phyloP scores from a whole-genome alignment of 2,329 filamentous ascomycete species.

The Coniochaeta sp. region DNA sequence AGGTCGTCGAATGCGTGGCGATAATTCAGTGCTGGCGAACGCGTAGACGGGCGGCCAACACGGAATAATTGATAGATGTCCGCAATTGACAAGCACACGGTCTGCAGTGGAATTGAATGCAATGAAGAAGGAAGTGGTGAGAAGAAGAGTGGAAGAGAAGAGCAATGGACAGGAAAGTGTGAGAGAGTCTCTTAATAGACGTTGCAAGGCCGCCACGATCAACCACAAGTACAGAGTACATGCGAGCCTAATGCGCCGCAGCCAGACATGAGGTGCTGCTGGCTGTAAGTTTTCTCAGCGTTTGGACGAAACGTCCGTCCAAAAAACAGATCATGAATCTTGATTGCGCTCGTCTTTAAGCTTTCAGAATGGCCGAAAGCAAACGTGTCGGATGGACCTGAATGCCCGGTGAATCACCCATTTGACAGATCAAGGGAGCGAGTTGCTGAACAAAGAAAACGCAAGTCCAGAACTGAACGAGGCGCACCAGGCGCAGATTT shows the following conservation, averaged over 20 bases:
- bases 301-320: background rate
- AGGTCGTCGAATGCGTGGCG: background rate
- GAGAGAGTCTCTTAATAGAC: background rate
- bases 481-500: too few species aligned
- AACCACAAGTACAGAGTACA: background rate
- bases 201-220: background rate
- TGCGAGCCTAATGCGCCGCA: background rate
- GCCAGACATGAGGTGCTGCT: too few species aligned
- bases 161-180: background rate
- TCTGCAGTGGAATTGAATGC: background rate
- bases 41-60: background rate
- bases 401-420: too few species aligned
- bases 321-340: too few species aligned
- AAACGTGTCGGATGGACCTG: too few species aligned
- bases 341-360: too few species aligned
- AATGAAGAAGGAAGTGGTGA: slow-evolving; percentile 5
- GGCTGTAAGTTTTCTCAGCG: background rate
- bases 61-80: slow-evolving; percentile 2
- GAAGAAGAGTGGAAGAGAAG: background rate
- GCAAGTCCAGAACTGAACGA: too few species aligned
- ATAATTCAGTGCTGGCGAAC: background rate
- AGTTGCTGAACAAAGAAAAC: background rate
- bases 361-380: too few species aligned
- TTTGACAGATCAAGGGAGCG: too few species aligned
- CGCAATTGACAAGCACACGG: background rate